Evolutionary conservation across 192 early-diverging fungal species (phyloP), one percentile per base, ranked within the genome.

Genomic region (Piromyces finnis): DNA sequence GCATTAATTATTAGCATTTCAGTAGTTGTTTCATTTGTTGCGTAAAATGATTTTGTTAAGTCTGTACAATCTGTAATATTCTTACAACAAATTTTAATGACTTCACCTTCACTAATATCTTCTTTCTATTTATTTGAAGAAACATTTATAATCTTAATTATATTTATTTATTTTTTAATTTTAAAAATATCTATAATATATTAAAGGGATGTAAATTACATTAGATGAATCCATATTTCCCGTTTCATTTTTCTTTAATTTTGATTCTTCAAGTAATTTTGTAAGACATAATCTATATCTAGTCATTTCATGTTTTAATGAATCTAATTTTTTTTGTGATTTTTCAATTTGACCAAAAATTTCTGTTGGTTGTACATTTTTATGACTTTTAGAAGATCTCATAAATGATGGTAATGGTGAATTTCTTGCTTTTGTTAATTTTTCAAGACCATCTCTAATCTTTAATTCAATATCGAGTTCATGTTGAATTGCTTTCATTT

Each of bases 401-500:
- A 80, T 78, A 29, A 30, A 78, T 30, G 32, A 80, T 28, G 32
- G 79, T 41, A 80, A 77, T 77, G 29, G 51, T 26, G 51, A 41
- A 80, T 78, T 78, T 77, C 26, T 89, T 0, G 88, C 88, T 77
- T 82, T 79, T 3, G 59, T 59, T 4, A 89, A 78, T 29, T 87
- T 87, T 30, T 88, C 79, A 5, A 89, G 77, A 22, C 88, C 88
- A 78, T 89, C 88, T 41, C 84, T 82, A 29, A 89, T 89, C 81
- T 88, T 89, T 81, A 86, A 81, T 84, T 89, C 88, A 30, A 89
- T 89, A 77, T 89, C 88, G 15, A 89, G 77, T 79, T 89, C 88
- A 30, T 82, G 78, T 80, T 89, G 86, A 30, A 89, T 79, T 1
- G 87, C 88, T 32, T 85, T 78, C 29, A 89, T 84, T 82, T 89